Base-by-base conservation (phyloP, 345 rosid species). In the Litchi chinensis region DNA sequence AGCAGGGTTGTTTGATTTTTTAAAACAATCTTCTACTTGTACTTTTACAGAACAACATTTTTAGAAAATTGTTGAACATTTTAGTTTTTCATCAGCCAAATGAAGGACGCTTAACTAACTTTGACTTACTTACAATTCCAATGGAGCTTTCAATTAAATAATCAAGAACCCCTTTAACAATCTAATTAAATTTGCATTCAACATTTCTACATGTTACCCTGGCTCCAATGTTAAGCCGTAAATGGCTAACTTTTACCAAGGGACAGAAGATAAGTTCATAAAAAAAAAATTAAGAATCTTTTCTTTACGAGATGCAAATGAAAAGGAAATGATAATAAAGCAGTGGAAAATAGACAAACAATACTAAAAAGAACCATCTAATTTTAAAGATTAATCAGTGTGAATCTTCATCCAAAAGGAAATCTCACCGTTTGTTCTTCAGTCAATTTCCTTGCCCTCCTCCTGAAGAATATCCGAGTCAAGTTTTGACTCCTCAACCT, bases 351-450 rank as follows among this genome's bases (percentile, higher is more conserved):
- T 32, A 32, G 37, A 32, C 37, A 32, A 3, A 32, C 37, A 32
- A 32, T 32, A 32, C 37, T 32, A 32, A 32, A 32, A 2, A 10
- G 67, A 24, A 50, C 26, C 26, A 76, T 19, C 48, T 32, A 76
- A 54, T 13, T 26, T 50, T 41, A 19, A 52, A 39, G 64, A 37
- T 5, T 52, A 52, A 24, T 32, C 15, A 4, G 74, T 37, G 32
- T 28, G 11, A 18, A 21, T 54, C 66, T 18, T 28, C 18, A 43
- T 44, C 13, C 11, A 69, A 40, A 71, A 63, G 56, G 32, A 76
- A 72, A 40, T 63, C 84, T 81, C 75, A 76, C 82, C 82, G 52
- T 41, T 52, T 11, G 71, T 78, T 65, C 46, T 60, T 73, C 11
- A 13, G 50, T 54, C 54, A 15, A 44, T 52, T 52, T 77, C 54